phyloP scores from a whole-genome alignment of 352 stramenopile species.

The Pythium utonaiense region DNA sequence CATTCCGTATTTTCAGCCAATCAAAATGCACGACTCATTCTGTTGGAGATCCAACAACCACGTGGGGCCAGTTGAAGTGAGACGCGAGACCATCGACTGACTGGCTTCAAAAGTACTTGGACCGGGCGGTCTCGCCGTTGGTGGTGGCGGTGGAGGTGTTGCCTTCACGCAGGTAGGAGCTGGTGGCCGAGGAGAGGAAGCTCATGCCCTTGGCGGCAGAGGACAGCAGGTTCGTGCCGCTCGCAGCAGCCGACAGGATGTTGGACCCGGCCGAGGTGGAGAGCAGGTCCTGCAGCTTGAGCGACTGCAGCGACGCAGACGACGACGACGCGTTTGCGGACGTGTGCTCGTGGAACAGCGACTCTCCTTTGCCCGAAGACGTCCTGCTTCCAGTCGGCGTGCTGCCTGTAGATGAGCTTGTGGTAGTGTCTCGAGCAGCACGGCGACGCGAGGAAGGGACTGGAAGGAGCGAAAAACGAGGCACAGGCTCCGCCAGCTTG shows the following conservation, averaged over 20 bases:
- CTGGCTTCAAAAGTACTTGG: slow-evolving; percentile 63
- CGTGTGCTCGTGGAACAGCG: slow-evolving; percentile 23
- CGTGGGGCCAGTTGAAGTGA: slow-evolving; percentile 27
- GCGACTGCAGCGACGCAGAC: slow-evolving; percentile 23
- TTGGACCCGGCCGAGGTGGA: slow-evolving; percentile 33
- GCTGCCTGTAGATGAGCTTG: neutral
- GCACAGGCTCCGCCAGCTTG: slow-evolving; percentile 68
- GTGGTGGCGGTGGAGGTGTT: neutral
- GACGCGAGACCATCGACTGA: neutral
- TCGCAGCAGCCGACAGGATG: slow-evolving; percentile 54
- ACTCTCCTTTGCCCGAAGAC: slow-evolving; percentile 7
- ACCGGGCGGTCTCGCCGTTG: slow-evolving; percentile 24
- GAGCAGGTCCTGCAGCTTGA: slow-evolving; percentile 53
- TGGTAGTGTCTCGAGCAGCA: slow-evolving; percentile 39
- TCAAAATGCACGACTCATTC: slow-evolving; percentile 8
- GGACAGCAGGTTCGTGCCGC: slow-evolving; percentile 63
- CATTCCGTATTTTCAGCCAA: slow-evolving; percentile 16
- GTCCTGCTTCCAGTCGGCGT: slow-evolving; percentile 7
- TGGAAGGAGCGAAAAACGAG: slow-evolving; percentile 77
- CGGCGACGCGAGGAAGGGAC: slow-evolving; percentile 53
- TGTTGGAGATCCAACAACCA: slow-evolving; percentile 4
- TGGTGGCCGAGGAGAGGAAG: slow-evolving; percentile 74
- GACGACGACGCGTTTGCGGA: neutral
- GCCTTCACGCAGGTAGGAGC: slow-evolving; percentile 52
- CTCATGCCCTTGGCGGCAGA: slow-evolving; percentile 80